Base-by-base conservation (phyloP, 306 rosid species). In the Prunus persica region DNA sequence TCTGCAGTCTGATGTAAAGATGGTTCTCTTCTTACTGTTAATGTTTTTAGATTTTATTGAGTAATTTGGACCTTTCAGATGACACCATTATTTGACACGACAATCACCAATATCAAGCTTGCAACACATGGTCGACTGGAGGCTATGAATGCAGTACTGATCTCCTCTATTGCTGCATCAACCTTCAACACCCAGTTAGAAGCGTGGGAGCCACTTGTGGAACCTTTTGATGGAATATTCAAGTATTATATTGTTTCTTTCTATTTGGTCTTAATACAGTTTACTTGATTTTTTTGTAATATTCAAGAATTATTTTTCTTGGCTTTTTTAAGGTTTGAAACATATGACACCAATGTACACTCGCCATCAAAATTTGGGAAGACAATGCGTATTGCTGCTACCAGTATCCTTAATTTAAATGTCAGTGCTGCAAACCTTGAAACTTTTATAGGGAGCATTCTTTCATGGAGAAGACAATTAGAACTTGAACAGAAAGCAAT, bases 201-300 rank as follows among this genome's bases (percentile, higher is more conserved):
- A 88, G 93, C 97, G 20, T 95, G 99, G 99, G 99, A 95, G 73
- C 99, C 99, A 63, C 86, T 95, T 74, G 89, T 95, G 76, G 99
- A 95, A 82, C 97, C 99, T 58, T 95, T 95, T 65, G 99, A 95
- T 84, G 99, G 97, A 82, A 95, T 95, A 85, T 91, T 95, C 87
- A 95, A 92, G 99, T 95, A 92, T 82, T 65, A 62, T 60, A 74
- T 75, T 30, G 12, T 62, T 71, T 34, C 52, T 49, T 71, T 74
- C 52, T 69, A 64, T 56, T 65, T 61, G 69, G 10, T 16, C 34
- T 69, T 58, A 11, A 47, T 45, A 8, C 52, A 50, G 74, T 46
- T 25, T 28, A 30, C 32, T 82, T 28, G 38, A 41, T 56, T 72
- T 72, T 63, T 56, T 74, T 34, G 3, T 22, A 52, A 55, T 49